Evolutionary conservation across 768 basidiomycete genomes (phyloP), one percentile per base, ranked within the genome.

Genomic region (Leucosporidium yakuticum): DNA sequence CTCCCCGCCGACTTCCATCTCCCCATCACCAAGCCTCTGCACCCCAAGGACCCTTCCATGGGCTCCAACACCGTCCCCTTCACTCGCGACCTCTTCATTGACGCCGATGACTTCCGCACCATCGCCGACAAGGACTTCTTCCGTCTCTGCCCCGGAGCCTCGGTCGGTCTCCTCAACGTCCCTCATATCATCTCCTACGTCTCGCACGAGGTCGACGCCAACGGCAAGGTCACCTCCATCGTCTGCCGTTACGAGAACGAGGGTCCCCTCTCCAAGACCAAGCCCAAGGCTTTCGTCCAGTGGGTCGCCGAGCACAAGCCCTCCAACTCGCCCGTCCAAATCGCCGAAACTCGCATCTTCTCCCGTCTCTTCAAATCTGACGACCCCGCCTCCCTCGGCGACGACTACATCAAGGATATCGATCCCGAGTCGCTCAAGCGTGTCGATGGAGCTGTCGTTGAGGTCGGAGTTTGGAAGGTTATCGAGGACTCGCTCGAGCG

Each of bases 111-210:
- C 79, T 99, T 99, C 83, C 84, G 96, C 62, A 80, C 88, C 47
- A 85, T 93, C 95, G 74, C 77, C 15, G 90, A 91, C 29, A 87
- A 87, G 69, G 94, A 98, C 77, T 99, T 96, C 80, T 98, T 94
- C 86, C 88, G 96, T 51, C 87, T 99, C 56, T 91, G 95, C 21
- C 96, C 96, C 11, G 94, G 94, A 56, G 97, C 97, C 82, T 91
- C 92, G 0, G 96, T 98, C 53, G 96, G 96, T 21, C 81, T 99
- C 32, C 95, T 97, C 83, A 89, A 93, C 77, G 92, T 87, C 21
- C 93, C 93, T 4, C 81, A 87, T 78, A 91, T 94, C 12, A 89
- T 99, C 76, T 93, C 92, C 29, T 95, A 91, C 79, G 89, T 86
- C n/a, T 90, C 89, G 7, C 90, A 88, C 83, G 87, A 86, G 79